Evolutionary conservation across 2,329 filamentous ascomycete species (phyloP).

Genomic region (Hypoxylon sp.): DNA sequence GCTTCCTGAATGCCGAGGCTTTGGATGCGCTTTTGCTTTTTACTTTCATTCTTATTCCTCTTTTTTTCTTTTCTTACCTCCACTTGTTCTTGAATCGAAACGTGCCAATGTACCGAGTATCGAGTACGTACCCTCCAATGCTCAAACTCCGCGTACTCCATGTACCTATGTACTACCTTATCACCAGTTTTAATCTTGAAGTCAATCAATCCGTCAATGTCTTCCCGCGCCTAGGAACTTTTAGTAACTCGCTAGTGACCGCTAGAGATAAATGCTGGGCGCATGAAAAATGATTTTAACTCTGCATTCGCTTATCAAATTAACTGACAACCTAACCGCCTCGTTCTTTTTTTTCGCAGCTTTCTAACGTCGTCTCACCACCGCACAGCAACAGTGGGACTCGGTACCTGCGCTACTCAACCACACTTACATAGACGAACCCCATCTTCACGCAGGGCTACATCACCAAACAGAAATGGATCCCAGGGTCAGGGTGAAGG

Average conservation of each 20-base stretch:
- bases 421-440: too few relatives aligned
- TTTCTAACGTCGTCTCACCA: conserved; percentile 23
- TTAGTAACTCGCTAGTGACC: conserved; percentile 3
- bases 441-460: conserved; percentile 24
- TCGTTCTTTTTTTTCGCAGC: conserved; percentile 10
- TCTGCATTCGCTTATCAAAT: conserved; percentile 14
- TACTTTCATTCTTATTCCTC: too few relatives aligned
- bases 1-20: conserved; percentile 16
- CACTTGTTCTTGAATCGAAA: too few relatives aligned
- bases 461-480: conserved; percentile 23
- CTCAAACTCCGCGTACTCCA: background rate
- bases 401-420: too few relatives aligned
- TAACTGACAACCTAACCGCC: conserved; percentile 20
- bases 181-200: too few relatives aligned
- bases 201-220: too few relatives aligned
- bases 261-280: conserved; percentile 6
- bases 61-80: too few relatives aligned
- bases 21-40: too few relatives aligned
- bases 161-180: too few relatives aligned
- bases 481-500: too few relatives aligned
- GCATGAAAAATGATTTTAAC: background rate
- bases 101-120: too few relatives aligned
- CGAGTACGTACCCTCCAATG: too few relatives aligned
- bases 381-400: conserved; percentile 8
- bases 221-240: conserved; percentile 7